Evolutionary conservation across 305 asterid species (phyloP), one percentile per base, ranked within the genome.

Genomic region (Striga hermonthica): DNA sequence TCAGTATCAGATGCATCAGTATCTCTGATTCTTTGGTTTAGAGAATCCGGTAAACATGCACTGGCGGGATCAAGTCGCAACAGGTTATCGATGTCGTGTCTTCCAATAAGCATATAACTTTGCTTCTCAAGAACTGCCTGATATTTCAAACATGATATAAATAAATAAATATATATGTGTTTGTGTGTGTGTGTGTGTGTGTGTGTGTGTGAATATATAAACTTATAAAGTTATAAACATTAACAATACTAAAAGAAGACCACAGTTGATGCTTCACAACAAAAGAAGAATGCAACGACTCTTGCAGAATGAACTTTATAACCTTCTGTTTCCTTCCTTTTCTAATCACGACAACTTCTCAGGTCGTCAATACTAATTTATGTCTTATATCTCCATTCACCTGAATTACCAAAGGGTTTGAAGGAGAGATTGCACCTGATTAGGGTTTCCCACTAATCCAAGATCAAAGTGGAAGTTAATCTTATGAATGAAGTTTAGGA

Each of bases 51-150:
- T 70, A 88, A 82, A 78, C 91, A 87, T 61, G 85, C 80, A 82
- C 93, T 87, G 62, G 96, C 88, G 44, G 95, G 91, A 79, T 91
- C 99, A 74, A 81, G 85, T 38, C 79, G 95, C 89, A 94, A 80
- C 76, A 94, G 87, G 71, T 88, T 87, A 72, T 94, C 98, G 65
- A 94, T 79, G 45, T 94, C 99, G 77, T 94, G 91, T 76, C 99
- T 86, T 68, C 99, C 99, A 57, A 94, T 91, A 72, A 94, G 96
- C 98, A 91, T 91, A 73, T 91, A 94, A 81, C 99, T 94, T 83
- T 88, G 98, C 88, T 94, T 94, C 89, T 94, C 99, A 69, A 94
- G 97, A 81, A 94, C 99, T 69, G 99, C 98, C 99, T 94, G 93
- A 73, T 80, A 78, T 74, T 67, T 65, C 68, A 76, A 66, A 64